Evolutionary conservation across 768 basidiomycete species (phyloP), one percentile per base, ranked within the genome.

Genomic region (Tylopilus sp.): DNA sequence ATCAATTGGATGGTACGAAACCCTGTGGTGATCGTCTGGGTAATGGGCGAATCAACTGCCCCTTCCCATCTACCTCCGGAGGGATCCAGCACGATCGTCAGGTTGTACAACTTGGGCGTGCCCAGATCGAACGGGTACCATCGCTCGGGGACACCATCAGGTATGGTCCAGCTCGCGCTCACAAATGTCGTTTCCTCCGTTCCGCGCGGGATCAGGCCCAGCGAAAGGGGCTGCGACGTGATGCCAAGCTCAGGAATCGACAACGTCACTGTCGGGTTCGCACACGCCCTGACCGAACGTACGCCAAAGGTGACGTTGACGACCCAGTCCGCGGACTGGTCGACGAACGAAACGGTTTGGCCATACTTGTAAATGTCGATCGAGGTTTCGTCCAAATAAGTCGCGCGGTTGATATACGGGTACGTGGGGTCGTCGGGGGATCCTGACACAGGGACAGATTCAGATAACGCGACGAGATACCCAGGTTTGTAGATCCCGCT

Each of bases 51-150:
- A 19, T 61, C 31, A 8, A 64, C 24, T 13, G 49, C 34, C n/a
- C n/a, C n/a, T n/a, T n/a, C n/a, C n/a, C n/a, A n/a, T 6, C 31
- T 29, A 34, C 24, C 6, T 31, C 50, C 53, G 16, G 52, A 56
- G 3, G 75, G 62, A 24, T 65, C 64, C 24, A 83, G 61, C 4
- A 72, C 64, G 33, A 77, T 69, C 5, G 73, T 76, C 55, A 83
- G 62, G 57, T 83, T 76, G 67, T 83, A 83, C 14, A 82, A 67
- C 52, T 77, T 75, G 10, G 81, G 82, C 14, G 70, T 76, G 19
- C 80, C 82, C 41, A 83, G 78, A 58, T 81, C 77, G 58, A 76
- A 73, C 6, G 81, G 78, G 57, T 72, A 82, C 83, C 82, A 83
- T 22, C 80, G 70, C 55, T 77, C 65, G 12, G 78, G 79, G 6